Base-by-base conservation (phyloP, 2,329 filamentous ascomycete species). In the Claviceps sp. region DNA sequence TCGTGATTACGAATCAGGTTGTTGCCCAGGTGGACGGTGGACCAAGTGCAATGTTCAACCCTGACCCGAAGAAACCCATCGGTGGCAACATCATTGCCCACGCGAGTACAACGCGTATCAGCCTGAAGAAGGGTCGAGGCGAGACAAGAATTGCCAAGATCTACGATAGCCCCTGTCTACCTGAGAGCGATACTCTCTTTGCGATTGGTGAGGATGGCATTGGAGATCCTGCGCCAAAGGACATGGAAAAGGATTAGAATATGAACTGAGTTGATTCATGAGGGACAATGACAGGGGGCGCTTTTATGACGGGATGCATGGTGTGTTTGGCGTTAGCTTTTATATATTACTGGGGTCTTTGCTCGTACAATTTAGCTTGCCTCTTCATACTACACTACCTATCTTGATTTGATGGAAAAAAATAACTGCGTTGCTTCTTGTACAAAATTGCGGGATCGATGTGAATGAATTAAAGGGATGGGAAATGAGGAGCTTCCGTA, bases 91-190 rank as follows among this genome's bases (percentile, higher is more conserved):
- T 98, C 59, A 97, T 98, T 65, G 93, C 94, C 2, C 93, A 98
- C 67, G 90, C 93, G 50, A 95, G 89, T 63, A 98, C 93, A 1
- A 98, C 93, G 2, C 79, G 93, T 63, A 78, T 98, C 61, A 96
- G 89, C 63, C 68, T 98, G 65, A 96, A 95, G 74, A 98, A 98
- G 69, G 94, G 93, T 1, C 79, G 93, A 52, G 93, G 80, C 34
- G 93, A 98, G 75, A 98, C 93, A 22, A 81, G 93, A 72, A 88
- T 98, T 59, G 95, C 93, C 72, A 98, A 97, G 76, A 98, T 98
- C 56, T 98, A 98, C 65, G 94, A 98, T 70, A 97, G 90, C 61
- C 93, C 93, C 2, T 98, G 93, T 69, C 72, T 98, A 57, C 93
- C 93, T 0, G 93, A 98, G 71, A 94, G 89, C 61, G 94, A 98